Evolutionary conservation across 2,329 filamentous ascomycete species (phyloP), one percentile per base, ranked within the genome.

Genomic region (Zasmidium citrigriseum): DNA sequence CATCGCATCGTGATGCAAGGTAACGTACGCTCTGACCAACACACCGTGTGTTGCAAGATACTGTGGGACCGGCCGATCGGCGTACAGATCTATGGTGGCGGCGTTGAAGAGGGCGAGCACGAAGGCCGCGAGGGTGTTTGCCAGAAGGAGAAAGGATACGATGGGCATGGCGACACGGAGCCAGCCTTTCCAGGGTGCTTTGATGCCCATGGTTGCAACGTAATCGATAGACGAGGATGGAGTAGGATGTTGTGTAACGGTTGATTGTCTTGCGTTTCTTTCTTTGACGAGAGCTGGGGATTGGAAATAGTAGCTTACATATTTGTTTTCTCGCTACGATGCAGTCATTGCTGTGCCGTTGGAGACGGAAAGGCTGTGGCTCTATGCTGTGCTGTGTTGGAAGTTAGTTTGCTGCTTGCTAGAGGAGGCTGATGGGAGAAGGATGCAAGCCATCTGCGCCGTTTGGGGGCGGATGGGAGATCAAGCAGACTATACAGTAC

Each of bases 141-240:
- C 52, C 3, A 62, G 44, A 24, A 65, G 52, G 12, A 60, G 46
- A n/a, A 49, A 50, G 20, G 53, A 55, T 12, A 61, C 24, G 12
- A 59, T 38, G 20, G 63, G 59, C 57, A 65, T 63, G 3, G 54
- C 61, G 16, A 54, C 52, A 7, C 54, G 53, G 25, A 60, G 27
- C 54, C 58, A 57, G 12, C 63, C 63, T 51, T 56, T 65, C 63
- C 63, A 65, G 7, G 63, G 63, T 46, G 63, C 61, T 27, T 53
- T 51, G 51, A 64, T 61, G 11, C 59, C 61, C 61, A 65, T 63
- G 23, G 27, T 46, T 52, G 14, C 16, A 16, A 46, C 21, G 49
- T 48, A 52, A 29, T 9, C 24, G 29, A 41, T 20, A 44, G 21
- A 22, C 34, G 34, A 41, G 14, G 18, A 41, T 41, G 18, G 34